These are phyloP conservation scores for Sarocladium oryzae DNA, from an alignment of 2,329 filamentous ascomycete species.

Conservation along the genomic window DNA sequence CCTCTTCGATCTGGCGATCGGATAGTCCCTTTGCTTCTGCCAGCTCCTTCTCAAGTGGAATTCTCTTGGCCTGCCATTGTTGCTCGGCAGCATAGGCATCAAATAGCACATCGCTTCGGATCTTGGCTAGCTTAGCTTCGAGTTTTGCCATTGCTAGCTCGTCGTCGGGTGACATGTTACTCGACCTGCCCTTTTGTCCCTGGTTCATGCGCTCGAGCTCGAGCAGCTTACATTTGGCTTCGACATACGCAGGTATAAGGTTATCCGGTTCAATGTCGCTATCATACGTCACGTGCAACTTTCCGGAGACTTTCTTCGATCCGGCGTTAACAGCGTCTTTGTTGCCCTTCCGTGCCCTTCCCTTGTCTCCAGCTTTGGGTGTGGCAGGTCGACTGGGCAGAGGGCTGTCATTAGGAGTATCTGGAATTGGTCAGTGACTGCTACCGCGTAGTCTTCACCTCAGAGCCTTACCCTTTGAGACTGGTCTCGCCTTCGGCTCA, in stretches of 20 bases:
- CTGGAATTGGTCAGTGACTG: conserved; percentile 21
- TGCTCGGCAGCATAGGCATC: conserved; percentile 60
- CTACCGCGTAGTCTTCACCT: conserved; percentile 5
- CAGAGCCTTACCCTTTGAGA: conserved; percentile 28
- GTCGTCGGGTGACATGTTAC: conserved; percentile 17
- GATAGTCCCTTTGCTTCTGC: conserved; percentile 38
- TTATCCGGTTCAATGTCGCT: conserved; percentile 70
- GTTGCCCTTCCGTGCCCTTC: conserved; percentile 21
- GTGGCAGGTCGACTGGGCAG: conserved; percentile 43
- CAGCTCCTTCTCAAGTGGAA: conserved; percentile 56
- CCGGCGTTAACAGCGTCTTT: conserved; percentile 27
- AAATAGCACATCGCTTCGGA: conserved; percentile 73
- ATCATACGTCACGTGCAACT: conserved; percentile 46
- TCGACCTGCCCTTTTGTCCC: conserved; percentile 16
- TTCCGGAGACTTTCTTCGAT: conserved; percentile 28
- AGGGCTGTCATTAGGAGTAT: conserved; percentile 44
- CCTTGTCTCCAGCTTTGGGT: conserved; percentile 30
- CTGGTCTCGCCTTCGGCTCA: conserved; percentile 36
- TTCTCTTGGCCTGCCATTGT: conserved; percentile 55
- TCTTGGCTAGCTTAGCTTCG: conserved; percentile 65
- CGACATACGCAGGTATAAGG: conserved; percentile 68
- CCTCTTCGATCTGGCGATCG: conserved; percentile 19
- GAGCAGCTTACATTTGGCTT: conserved; percentile 64
- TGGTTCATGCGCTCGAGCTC: conserved; percentile 41
- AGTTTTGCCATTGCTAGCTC: conserved; percentile 55